A percentile compares a stretch with the other conserved stretches of the same genome.
Conservation (phyloP, 2,329 filamentous ascomycete genomes). For the Ophiosphaerella narmari region DNA sequence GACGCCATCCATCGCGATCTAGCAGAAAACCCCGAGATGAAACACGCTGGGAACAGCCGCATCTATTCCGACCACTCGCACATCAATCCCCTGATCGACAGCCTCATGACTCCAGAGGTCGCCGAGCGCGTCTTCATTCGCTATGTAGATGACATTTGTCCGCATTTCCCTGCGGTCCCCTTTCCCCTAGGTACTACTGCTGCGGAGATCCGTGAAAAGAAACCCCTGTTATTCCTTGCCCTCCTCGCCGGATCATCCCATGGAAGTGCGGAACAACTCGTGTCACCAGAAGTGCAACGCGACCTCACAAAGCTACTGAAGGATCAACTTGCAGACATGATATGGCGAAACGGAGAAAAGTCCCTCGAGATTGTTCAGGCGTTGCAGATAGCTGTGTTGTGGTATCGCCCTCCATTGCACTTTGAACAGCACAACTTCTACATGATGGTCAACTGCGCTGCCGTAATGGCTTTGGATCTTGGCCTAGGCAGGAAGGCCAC, state of each 20-base stretch:
- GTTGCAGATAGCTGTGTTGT: conserved; percentile 74
- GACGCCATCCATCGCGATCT: conserved; percentile 44
- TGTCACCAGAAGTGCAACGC: conserved; percentile 62
- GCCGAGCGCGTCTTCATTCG: conserved; percentile 62
- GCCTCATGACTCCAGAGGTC: conserved; percentile 56
- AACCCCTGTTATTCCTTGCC: conserved; percentile 63
- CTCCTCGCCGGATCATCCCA: conserved; percentile 60
- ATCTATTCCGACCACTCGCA: conserved; percentile 43
- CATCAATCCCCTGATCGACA: conserved; percentile 47
- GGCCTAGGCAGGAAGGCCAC: conserved; percentile 68
- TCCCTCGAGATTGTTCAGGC: conserved; percentile 82
- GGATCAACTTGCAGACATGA: conserved; percentile 72
- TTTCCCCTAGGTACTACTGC: conserved; percentile 61
- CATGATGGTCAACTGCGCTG: conserved; percentile 79
- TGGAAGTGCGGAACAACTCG: conserved; percentile 48
- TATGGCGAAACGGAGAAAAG: conserved; percentile 78
- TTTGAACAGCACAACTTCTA: conserved; percentile 90
- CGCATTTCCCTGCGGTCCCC: conserved; percentile 62
- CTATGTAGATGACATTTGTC: conserved; percentile 59
- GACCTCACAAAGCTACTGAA: conserved; percentile 71
- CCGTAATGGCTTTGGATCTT: conserved; percentile 81
- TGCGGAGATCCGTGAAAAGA: conserved; percentile 59
- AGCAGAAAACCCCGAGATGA: conserved; percentile 42
- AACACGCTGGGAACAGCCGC: conserved; percentile 33
- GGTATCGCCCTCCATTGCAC: conserved; percentile 83